phyloP scores from a whole-genome alignment of 768 basidiomycete genomes.

The Amanita fuliginea region DNA sequence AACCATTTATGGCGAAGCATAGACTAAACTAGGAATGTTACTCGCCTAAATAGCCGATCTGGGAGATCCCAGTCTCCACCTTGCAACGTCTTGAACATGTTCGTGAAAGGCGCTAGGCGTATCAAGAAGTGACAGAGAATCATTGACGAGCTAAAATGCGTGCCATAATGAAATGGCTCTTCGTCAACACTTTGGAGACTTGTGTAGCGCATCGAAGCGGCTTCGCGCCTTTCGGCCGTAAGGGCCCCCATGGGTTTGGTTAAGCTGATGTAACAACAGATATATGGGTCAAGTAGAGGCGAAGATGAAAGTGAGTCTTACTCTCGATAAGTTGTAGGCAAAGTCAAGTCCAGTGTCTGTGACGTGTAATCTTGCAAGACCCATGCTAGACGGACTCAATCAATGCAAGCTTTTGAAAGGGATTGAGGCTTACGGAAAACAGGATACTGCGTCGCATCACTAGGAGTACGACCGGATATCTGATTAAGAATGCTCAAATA shows the following conservation, averaged over 20 bases:
- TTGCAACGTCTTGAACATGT: slow-evolving; percentile 91
- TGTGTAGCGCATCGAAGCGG: slow-evolving; percentile 63
- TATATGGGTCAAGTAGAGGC: background rate
- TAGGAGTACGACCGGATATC: slow-evolving; percentile 85
- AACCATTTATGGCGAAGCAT: background rate
- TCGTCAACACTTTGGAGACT: slow-evolving; percentile 75
- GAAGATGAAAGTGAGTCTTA: slow-evolving; percentile 22
- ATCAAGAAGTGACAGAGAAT: slow-evolving; percentile 94
- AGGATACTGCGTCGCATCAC: slow-evolving; percentile 92
- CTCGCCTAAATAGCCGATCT: slow-evolving; percentile 72
- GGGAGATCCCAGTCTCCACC: slow-evolving; percentile 95
- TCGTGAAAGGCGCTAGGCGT: slow-evolving; percentile 79
- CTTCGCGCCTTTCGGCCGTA: slow-evolving; percentile 60
- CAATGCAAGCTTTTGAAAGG: background rate
- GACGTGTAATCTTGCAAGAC: slow-evolving; percentile 80
- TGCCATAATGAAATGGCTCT: slow-evolving; percentile 86
- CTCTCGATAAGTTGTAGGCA: slow-evolving; percentile 62
- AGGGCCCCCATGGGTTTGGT: slow-evolving; percentile 87
- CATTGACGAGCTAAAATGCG: slow-evolving; percentile 96
- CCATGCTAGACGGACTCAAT: slow-evolving; percentile 53
- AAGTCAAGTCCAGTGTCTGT: slow-evolving; percentile 48
- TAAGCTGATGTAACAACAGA: slow-evolving; percentile 34
- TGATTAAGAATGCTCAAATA: slow-evolving; percentile 88
- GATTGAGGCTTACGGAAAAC: slow-evolving; percentile 56
- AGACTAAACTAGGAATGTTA: background rate